phyloP scores from a whole-genome alignment of 192 early-diverging fungal species.

The Entomortierella parvispora region DNA sequence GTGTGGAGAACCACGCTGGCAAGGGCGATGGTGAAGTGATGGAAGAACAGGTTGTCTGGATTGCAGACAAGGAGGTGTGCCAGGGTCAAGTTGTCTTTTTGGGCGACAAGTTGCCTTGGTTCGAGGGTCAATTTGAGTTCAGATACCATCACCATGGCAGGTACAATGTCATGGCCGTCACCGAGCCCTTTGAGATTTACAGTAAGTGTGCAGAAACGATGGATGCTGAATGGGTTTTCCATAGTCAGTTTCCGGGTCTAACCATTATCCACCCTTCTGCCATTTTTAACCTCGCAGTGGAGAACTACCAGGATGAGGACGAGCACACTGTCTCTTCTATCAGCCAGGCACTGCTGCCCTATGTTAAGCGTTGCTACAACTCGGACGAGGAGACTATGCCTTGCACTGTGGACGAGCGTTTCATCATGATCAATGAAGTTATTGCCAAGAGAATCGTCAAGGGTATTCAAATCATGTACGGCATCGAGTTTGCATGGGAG shows the following conservation, averaged over 20 bases:
- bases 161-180: constrained; percentile 83
- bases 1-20: constrained; percentile 61
- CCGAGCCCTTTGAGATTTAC: constrained; percentile 83
- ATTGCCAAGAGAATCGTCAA: constrained; percentile 82
- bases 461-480: constrained; percentile 83
- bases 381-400: constrained; percentile 59
- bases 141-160: constrained; percentile 91
- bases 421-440: constrained; percentile 64
- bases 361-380: constrained; percentile 59
- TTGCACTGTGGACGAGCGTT: constrained; percentile 57
- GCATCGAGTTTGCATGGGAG: constrained; percentile 90
- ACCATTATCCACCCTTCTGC: too few species aligned
- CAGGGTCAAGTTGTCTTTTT: constrained; percentile 65
- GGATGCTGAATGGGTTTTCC: too few species aligned
- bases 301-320: constrained; percentile 20
- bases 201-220: too few species aligned
- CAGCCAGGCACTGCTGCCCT: constrained; percentile 47
- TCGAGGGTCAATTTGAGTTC: constrained; percentile 89
- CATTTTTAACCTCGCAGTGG: constrained; percentile 5
- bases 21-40: constrained; percentile 46
- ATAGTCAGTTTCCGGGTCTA: too few species aligned
- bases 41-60: constrained; percentile 38
- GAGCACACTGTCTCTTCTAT: constrained; percentile 43
- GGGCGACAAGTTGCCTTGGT: constrained; percentile 81
- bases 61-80: constrained; percentile 40